Evolutionary conservation across 1,284 basidiomycete species (phyloP).

Genomic region (Austroboletus novae-zelandiae): DNA sequence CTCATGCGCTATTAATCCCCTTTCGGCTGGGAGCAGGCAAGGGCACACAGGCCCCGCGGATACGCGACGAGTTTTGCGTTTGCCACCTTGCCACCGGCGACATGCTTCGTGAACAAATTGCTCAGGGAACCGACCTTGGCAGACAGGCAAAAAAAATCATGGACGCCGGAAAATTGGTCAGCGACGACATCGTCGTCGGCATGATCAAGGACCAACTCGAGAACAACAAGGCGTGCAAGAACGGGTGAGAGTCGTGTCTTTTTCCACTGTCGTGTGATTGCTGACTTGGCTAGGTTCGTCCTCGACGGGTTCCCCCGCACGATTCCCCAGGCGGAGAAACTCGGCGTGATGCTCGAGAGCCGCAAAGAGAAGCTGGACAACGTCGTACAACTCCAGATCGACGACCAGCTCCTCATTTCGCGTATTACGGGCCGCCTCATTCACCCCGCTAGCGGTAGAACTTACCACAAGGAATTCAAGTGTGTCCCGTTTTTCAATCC

Average conservation of each 20-base stretch:
- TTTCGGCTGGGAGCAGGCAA: slow-evolving; percentile 60
- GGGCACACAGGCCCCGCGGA: slow-evolving; percentile 95
- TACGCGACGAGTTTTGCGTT: slow-evolving; percentile 90
- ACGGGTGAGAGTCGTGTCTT: slow-evolving; percentile 66
- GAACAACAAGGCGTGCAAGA: slow-evolving; percentile 89
- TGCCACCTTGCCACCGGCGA: slow-evolving; percentile 99
- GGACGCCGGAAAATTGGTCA: slow-evolving; percentile 92
- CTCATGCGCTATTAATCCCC: neutral
- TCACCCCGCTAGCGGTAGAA: slow-evolving; percentile 86
- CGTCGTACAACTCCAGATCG: slow-evolving; percentile 90
- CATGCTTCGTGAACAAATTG: slow-evolving; percentile 95
- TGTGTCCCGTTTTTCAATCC: slow-evolving; percentile 43
- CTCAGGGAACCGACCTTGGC: slow-evolving; percentile 85
- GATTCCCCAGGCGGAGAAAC: slow-evolving; percentile 95
- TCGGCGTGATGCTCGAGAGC: slow-evolving; percentile 84
- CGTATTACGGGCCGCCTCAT: slow-evolving; percentile 96
- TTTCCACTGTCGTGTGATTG: neutral
- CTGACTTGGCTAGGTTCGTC: slow-evolving; percentile 70
- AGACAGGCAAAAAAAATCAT: slow-evolving; percentile 96
- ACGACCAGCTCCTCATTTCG: slow-evolving; percentile 93
- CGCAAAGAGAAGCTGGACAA: slow-evolving; percentile 89
- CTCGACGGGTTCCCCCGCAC: slow-evolving; percentile 98
- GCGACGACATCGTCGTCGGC: slow-evolving; percentile 95
- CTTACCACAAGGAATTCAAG: slow-evolving; percentile 96
- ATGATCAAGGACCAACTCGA: slow-evolving; percentile 98